Percentiles rank a stretch among this genome's conserved stretches.
These are phyloP conservation scores for Daedaleopsis sinensis DNA, from an alignment of 768 basidiomycete species.

Conservation along the genomic window DNA sequence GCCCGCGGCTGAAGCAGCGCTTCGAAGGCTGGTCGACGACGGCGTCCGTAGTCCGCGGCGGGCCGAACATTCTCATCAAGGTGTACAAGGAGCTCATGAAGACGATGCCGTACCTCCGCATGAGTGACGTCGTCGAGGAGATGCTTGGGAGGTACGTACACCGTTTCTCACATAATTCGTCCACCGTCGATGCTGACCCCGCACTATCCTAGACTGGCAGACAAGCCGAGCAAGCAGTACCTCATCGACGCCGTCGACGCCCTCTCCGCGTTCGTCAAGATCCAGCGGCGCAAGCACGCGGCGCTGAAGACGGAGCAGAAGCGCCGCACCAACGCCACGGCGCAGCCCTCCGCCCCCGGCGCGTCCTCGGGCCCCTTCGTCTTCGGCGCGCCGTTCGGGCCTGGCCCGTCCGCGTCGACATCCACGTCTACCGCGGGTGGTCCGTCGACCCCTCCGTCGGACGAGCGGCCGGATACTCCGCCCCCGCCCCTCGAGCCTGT, in stretches of 20 bases:
- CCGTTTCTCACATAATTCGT: background rate
- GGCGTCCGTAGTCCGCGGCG: conserved; percentile 43
- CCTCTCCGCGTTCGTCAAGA: conserved; percentile 51
- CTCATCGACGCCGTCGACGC: conserved; percentile 54
- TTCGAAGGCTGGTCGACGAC: conserved; percentile 60
- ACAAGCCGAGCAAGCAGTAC: conserved; percentile 56
- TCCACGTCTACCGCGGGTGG: background rate
- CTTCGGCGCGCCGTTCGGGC: background rate
- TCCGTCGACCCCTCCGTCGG: background rate
- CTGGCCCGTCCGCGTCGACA: conserved; percentile 1
- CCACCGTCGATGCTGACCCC: background rate
- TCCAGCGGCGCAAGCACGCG: conserved; percentile 47
- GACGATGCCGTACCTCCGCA: conserved; percentile 61
- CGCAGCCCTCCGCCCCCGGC: background rate
- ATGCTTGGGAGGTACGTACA: conserved; percentile 53
- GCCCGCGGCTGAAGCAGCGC: conserved; percentile 56
- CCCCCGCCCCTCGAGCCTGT: conserved; percentile 15
- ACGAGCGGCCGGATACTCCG: conserved; percentile 11
- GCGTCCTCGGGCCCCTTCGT: background rate
- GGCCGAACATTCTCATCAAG: conserved; percentile 38
- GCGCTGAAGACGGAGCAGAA: conserved; percentile 17
- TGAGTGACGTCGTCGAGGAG: conserved; percentile 54
- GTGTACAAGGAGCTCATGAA: conserved; percentile 49
- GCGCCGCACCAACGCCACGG: conserved; percentile 12
- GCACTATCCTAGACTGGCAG: conserved; percentile 43